Evolutionary conservation across 805 yeast species (phyloP).

Genomic region (Wickerhamiella vanderwaltii): DNA sequence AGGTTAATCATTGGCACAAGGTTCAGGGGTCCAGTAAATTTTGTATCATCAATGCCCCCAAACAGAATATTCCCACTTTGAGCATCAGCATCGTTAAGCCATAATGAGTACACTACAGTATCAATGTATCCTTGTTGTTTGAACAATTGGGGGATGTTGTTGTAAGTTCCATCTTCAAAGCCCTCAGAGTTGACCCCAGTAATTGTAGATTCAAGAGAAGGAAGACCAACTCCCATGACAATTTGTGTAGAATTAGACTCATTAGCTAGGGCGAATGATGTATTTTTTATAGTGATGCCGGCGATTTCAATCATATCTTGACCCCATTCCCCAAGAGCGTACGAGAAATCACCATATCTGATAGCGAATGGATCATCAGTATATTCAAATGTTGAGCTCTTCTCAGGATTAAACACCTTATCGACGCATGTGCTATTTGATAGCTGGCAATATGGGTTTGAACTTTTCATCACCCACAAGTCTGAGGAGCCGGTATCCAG

Average conservation of each 20-base stretch:
- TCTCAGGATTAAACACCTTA: slow-evolving; percentile 1
- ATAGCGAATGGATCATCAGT: slow-evolving; percentile 25
- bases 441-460: slow-evolving; percentile 1
- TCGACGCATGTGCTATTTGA: neutral
- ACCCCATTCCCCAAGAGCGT: slow-evolving; percentile 43
- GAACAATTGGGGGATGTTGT: slow-evolving; percentile 25
- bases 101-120: slow-evolving; percentile 34
- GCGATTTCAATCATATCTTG: slow-evolving; percentile 42
- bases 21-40: slow-evolving; percentile 28
- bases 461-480: slow-evolving; percentile 28
- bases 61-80: slow-evolving; percentile 28
- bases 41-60: slow-evolving; percentile 31
- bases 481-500: slow-evolving; percentile 13
- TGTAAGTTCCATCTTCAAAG: slow-evolving; percentile 14
- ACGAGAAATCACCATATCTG: slow-evolving; percentile 34
- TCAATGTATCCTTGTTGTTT: slow-evolving; percentile 31
- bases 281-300: slow-evolving; percentile 33
- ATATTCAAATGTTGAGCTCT: slow-evolving; percentile 16
- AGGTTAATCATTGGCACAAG: slow-evolving; percentile 20
- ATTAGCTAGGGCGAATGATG: slow-evolving; percentile 63
- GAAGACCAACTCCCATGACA: slow-evolving; percentile 64
- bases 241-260: slow-evolving; percentile 48
- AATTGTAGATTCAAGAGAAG: slow-evolving; percentile 37
- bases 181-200: slow-evolving; percentile 8
- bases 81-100: slow-evolving; percentile 27